A percentile compares a stretch with the other conserved stretches of the same genome.
Conservation (phyloP, 352 stramenopile species). For the Phytophthora sp. region DNA sequence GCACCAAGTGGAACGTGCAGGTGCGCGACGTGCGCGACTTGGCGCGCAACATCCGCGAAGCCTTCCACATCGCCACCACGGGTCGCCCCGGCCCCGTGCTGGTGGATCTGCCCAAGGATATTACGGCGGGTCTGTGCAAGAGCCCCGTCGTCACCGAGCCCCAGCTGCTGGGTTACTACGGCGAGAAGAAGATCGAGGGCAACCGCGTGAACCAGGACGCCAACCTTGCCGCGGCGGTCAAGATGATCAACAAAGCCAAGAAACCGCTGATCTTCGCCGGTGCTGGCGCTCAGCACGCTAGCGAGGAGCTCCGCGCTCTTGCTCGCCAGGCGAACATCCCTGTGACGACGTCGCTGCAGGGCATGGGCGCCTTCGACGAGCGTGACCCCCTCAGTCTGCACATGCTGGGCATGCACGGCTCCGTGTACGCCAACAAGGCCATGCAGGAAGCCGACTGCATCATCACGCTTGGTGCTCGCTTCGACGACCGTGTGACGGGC, state of each 20-base stretch:
- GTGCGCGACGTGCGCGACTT: conserved; percentile 96
- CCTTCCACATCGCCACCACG: conserved; percentile 95
- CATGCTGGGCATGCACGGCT: conserved; percentile 98
- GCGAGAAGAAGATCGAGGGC: conserved; percentile 79
- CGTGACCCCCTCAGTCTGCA: conserved; percentile 93
- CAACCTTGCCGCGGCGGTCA: conserved; percentile 72
- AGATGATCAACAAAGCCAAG: conserved; percentile 94
- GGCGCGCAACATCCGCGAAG: conserved; percentile 94
- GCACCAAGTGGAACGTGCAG: conserved; percentile 97
- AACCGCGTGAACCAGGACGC: conserved; percentile 84
- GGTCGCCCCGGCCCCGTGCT: conserved; percentile 94
- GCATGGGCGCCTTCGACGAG: conserved; percentile 95
- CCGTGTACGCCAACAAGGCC: conserved; percentile 96
- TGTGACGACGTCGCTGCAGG: conserved; percentile 95
- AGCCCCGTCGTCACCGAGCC: conserved; percentile 72
- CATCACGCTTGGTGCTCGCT: conserved; percentile 94
- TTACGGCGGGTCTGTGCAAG: conserved; percentile 86
- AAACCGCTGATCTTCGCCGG: conserved; percentile 96
- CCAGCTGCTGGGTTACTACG: conserved; percentile 87
- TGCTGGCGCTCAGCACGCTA: conserved; percentile 88
- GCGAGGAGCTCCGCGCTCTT: conserved; percentile 91
- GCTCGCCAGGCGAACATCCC: conserved; percentile 94
- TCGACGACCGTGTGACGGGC: conserved; percentile 96
- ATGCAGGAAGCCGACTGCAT: conserved; percentile 96
- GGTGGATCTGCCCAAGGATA: conserved; percentile 96